These are phyloP conservation scores for Ophiostoma pallidulum DNA, from an alignment of 2,329 filamentous ascomycete species.

Conservation along the genomic window DNA sequence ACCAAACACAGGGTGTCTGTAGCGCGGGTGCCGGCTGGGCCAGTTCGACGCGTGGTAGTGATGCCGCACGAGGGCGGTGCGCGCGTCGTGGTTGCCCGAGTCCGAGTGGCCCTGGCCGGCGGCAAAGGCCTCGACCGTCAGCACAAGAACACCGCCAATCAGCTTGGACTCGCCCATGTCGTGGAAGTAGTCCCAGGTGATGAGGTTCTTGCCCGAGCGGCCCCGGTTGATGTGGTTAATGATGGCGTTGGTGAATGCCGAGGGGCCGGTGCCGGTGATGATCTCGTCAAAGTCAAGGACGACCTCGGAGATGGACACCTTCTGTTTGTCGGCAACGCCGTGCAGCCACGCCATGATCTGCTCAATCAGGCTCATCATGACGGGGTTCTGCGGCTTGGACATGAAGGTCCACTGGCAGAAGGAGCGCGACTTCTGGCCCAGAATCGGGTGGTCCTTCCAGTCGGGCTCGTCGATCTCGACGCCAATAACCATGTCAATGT, in stretches of 20 bases:
- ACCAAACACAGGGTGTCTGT: constrained; percentile 58
- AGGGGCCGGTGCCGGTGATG: constrained; percentile 63
- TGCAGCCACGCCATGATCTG: constrained; percentile 59
- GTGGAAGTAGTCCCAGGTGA: constrained; percentile 58
- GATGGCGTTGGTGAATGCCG: constrained; percentile 58
- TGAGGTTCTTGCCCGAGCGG: constrained; percentile 27
- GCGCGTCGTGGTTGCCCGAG: constrained; percentile 58
- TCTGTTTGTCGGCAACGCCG: constrained; percentile 48
- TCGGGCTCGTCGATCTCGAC: constrained; percentile 63
- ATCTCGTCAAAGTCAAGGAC: constrained; percentile 62
- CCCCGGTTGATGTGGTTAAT: constrained; percentile 51
- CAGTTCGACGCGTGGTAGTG: constrained; percentile 67
- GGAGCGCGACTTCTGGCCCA: constrained; percentile 58
- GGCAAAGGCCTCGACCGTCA: constrained; percentile 63
- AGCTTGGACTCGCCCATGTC: constrained; percentile 56
- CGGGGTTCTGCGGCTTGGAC: constrained; percentile 55
- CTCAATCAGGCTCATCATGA: constrained; percentile 60
- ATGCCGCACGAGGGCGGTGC: constrained; percentile 59
- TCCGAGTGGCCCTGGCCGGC: constrained; percentile 66
- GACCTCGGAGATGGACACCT: constrained; percentile 49
- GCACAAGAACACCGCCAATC: constrained; percentile 53
- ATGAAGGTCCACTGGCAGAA: constrained; percentile 73
- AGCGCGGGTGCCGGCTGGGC: constrained; percentile 57
- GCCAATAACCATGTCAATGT: constrained; percentile 62
- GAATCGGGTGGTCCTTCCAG: constrained; percentile 52